Conservation (phyloP, 371 early-diverging fungal species). For the Blakeslea trispora region DNA sequence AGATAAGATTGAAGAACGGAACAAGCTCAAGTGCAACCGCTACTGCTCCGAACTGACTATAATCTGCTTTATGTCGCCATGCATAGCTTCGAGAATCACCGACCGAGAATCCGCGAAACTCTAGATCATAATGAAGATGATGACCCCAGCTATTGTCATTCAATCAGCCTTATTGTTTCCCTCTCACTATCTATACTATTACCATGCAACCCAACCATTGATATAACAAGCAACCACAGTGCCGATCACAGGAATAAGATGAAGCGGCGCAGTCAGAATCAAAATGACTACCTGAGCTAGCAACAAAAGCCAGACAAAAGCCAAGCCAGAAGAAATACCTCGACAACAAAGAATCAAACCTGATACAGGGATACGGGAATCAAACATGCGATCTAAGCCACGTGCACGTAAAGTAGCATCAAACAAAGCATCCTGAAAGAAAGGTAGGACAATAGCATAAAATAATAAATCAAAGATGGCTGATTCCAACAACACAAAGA, state of each 20-base stretch:
- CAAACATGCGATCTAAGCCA: conserved; percentile 54
- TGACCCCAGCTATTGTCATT: conserved; percentile 46
- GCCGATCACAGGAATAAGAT: conserved; percentile 63
- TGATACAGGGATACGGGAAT: conserved; percentile 34
- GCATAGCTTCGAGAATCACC: conserved; percentile 50
- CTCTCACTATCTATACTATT: too few relatives aligned
- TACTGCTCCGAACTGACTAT: conserved; percentile 62
- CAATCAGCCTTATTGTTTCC: not conserved
- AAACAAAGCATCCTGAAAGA: conserved; percentile 59
- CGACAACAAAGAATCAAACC: conserved; percentile 44
- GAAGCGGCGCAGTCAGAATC: conserved; percentile 60
- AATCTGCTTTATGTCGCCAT: conserved; percentile 40
- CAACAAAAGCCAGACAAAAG: conserved; percentile 28
- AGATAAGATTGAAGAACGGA: conserved; percentile 67
- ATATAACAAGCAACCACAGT: conserved; percentile 57
- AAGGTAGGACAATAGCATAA: conserved; percentile 55
- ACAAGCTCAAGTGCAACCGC: conserved; percentile 67
- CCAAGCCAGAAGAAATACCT: conserved; percentile 38
- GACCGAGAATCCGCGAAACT: conserved; percentile 57
- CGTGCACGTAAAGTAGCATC: conserved; percentile 54
- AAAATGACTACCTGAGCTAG: conserved; percentile 41
- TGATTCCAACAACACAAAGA: conserved; percentile 58
- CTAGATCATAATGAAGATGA: conserved; percentile 59
- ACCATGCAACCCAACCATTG: conserved; percentile 59
- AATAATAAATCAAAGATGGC: conserved; percentile 52